These are phyloP conservation scores for Trichoderma erinaceum DNA, from an alignment of 495 filamentous ascomycete genomes.

Conservation along the genomic window DNA sequence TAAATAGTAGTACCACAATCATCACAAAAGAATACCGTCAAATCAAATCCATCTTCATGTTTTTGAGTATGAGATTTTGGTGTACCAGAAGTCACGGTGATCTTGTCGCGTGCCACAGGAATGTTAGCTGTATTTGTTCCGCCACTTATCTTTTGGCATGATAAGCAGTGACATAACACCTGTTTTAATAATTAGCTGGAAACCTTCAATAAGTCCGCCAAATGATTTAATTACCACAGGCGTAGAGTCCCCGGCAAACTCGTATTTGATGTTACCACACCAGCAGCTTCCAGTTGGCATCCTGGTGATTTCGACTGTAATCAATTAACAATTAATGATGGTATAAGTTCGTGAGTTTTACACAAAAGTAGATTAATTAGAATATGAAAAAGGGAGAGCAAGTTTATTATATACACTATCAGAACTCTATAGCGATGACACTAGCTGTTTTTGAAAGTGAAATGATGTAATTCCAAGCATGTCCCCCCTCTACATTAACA, in stretches of 20 bases:
- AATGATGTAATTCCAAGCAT: neutral
- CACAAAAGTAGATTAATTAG: neutral
- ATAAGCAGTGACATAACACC: neutral
- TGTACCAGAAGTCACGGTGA: neutral
- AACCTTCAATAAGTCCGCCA: neutral
- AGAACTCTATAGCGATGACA: neutral
- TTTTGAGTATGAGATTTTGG: neutral
- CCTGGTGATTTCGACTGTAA: neutral
- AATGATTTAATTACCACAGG: neutral
- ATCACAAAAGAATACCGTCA: neutral
- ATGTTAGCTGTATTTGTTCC: neutral
- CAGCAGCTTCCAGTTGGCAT: slow-evolving; percentile 5
- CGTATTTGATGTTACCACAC: neutral
- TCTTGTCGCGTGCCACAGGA: neutral
- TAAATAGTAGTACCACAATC: neutral
- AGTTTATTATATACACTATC: neutral
- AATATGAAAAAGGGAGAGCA: neutral
- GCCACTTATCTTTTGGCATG: neutral
- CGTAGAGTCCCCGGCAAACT: neutral
- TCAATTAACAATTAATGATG: neutral
- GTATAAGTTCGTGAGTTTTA: neutral
- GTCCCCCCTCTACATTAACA: neutral
- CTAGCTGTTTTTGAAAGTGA: neutral
- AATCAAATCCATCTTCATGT: neutral
- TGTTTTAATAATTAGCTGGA: neutral